Conservation (phyloP, 805 yeast genomes). For the Lipomyces yamanashiensis region DNA sequence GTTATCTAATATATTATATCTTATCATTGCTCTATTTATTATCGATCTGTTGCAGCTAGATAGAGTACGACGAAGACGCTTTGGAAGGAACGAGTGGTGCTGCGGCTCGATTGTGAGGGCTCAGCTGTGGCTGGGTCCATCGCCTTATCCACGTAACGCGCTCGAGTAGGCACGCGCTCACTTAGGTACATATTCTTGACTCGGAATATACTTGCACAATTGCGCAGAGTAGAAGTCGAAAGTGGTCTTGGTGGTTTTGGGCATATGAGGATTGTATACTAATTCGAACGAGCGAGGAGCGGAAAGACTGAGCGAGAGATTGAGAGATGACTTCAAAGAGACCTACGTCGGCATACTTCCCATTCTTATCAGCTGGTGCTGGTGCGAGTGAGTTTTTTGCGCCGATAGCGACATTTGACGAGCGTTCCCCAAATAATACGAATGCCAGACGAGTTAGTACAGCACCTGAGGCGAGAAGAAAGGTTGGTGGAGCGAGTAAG, state of each 20-base stretch:
- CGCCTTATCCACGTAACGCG: background rate
- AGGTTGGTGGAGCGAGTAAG: background rate
- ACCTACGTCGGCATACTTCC: slow-evolving; percentile 12
- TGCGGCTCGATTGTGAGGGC: slow-evolving; percentile 3
- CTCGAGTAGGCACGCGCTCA: background rate
- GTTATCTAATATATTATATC: too few species aligned
- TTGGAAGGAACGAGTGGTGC: background rate
- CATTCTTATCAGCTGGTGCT: slow-evolving; percentile 13
- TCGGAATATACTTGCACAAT: too few species aligned
- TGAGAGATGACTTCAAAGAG: background rate
- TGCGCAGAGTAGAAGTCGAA: too few species aligned
- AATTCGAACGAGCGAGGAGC: background rate
- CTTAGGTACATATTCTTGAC: background rate
- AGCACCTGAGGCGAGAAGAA: too few species aligned
- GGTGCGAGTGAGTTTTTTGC: slow-evolving; percentile 15
- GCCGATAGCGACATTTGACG: background rate
- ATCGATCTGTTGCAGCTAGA: too few species aligned
- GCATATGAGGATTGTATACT: too few species aligned
- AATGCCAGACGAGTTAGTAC: too few species aligned
- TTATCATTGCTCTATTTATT: too few species aligned
- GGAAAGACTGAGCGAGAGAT: background rate
- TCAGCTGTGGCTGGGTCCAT: slow-evolving; percentile 6
- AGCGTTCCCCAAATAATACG: background rate
- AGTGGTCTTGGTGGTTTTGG: too few species aligned
- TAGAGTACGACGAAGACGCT: too few species aligned